These are phyloP conservation scores for Pilobolus umbonatus DNA, from an alignment of 192 early-diverging fungal species.

Conservation along the genomic window DNA sequence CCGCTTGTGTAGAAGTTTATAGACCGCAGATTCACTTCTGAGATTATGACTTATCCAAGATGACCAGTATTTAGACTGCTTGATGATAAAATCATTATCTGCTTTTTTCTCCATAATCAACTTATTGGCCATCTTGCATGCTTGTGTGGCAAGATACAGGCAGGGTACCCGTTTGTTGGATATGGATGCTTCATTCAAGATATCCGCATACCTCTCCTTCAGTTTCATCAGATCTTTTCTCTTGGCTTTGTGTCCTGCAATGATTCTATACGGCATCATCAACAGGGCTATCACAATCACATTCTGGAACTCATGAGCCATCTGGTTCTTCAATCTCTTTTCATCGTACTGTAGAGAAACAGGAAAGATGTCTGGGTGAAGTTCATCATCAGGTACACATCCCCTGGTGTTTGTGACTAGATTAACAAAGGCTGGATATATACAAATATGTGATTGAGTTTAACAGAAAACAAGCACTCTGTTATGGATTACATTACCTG, in stretches of 20 bases:
- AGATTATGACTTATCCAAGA: slow-evolving; percentile 19
- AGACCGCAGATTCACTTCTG: slow-evolving; percentile 10
- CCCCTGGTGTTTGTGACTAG: no score
- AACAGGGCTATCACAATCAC: slow-evolving; percentile 34
- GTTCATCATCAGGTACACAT: no score
- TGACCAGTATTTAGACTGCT: slow-evolving; percentile 10
- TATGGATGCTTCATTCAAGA: slow-evolving; percentile 32
- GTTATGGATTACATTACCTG: slow-evolving; percentile 15
- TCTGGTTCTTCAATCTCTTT: slow-evolving; percentile 32
- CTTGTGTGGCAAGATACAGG: slow-evolving; percentile 14
- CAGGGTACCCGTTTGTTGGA: slow-evolving; percentile 9
- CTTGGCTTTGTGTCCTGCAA: slow-evolving; percentile 36
- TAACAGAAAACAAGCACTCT: slow-evolving; percentile 10
- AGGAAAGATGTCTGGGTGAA: slow-evolving; percentile 7
- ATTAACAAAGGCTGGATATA: not conserved
- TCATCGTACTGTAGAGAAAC: slow-evolving; percentile 36
- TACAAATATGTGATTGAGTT: not conserved
- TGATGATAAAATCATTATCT: not conserved
- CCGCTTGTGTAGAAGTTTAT: slow-evolving; percentile 19
- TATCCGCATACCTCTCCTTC: slow-evolving; percentile 33
- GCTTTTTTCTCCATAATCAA: not conserved
- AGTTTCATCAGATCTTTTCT: slow-evolving; percentile 36
- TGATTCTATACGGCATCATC: slow-evolving; percentile 34
- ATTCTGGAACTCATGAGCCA: slow-evolving; percentile 42
- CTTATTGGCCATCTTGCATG: slow-evolving; percentile 6